phyloP scores from a whole-genome alignment of 108 stramenopile genomes.

The Stephanodiscus triporus region DNA sequence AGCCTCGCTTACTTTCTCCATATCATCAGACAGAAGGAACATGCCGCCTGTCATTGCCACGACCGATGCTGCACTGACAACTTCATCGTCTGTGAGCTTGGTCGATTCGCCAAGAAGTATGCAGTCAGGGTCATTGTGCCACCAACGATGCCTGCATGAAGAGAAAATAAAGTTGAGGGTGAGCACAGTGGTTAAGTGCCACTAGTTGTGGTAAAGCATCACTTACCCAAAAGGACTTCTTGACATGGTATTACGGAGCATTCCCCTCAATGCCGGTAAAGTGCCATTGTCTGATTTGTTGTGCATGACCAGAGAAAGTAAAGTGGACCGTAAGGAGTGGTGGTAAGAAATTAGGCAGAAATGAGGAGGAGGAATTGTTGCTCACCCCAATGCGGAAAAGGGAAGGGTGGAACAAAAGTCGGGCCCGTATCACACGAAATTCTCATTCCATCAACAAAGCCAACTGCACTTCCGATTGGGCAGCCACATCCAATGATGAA shows the following conservation, averaged over 20 bases:
- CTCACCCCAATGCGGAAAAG: constrained; percentile 78
- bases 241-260: constrained; percentile 90
- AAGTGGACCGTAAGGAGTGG: not conserved
- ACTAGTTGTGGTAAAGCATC: too few species aligned
- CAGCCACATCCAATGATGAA: constrained; percentile 92
- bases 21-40: constrained; percentile 88
- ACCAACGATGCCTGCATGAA: constrained; percentile 90
- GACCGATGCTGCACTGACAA: constrained; percentile 85
- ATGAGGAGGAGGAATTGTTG: not conserved
- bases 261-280: constrained; percentile 86
- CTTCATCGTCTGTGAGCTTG: constrained; percentile 80
- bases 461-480: constrained; percentile 81
- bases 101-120: constrained; percentile 87
- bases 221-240: constrained; percentile 82
- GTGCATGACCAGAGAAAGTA: not conserved
- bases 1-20: constrained; percentile 68
- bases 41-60: constrained; percentile 93
- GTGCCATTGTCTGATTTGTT: constrained; percentile 64
- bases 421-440: constrained; percentile 92
- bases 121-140: constrained; percentile 97
- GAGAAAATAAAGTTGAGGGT: too few species aligned
- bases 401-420: constrained; percentile 87
- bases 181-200: too few species aligned
- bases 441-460: constrained; percentile 88
- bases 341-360: not conserved